phyloP scores from a whole-genome alignment of 202 grass and related monocot genomes.

The Digitaria exilis region DNA sequence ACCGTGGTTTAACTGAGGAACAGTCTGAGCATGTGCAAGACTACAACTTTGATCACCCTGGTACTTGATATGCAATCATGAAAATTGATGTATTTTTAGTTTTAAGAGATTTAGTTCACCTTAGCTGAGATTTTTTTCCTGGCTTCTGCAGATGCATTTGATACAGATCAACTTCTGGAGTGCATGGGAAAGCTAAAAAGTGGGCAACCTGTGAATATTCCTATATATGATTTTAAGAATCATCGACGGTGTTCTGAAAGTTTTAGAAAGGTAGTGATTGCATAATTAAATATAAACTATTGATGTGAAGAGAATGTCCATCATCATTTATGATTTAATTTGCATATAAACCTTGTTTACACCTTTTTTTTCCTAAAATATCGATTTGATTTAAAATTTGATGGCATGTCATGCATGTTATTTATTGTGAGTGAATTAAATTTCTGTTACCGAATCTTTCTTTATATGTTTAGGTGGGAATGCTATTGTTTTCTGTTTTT shows the following conservation, averaged over 20 bases:
- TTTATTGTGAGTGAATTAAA: background rate
- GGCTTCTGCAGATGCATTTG: slow-evolving; percentile 85
- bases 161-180: slow-evolving; percentile 86
- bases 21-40: slow-evolving; percentile 74
- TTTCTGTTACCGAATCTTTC: background rate
- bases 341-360: background rate
- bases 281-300: slow-evolving; percentile 20
- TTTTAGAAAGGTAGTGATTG: slow-evolving; percentile 78
- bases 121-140: background rate
- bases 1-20: slow-evolving; percentile 76
- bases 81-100: slow-evolving; percentile 13
- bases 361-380: slow-evolving; percentile 13
- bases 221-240: slow-evolving; percentile 99
- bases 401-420: background rate
- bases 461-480: background rate
- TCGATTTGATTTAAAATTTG: background rate
- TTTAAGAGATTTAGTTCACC: background rate
- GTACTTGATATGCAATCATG: slow-evolving; percentile 51
- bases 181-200: slow-evolving; percentile 85
- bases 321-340: slow-evolving; percentile 31
- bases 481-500: background rate
- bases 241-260: slow-evolving; percentile 81
- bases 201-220: slow-evolving; percentile 85
- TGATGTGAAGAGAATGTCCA: background rate
- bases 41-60: slow-evolving; percentile 99